phyloP scores from a whole-genome alignment of 1,284 basidiomycete species.

The Phenoliferia sp. region DNA sequence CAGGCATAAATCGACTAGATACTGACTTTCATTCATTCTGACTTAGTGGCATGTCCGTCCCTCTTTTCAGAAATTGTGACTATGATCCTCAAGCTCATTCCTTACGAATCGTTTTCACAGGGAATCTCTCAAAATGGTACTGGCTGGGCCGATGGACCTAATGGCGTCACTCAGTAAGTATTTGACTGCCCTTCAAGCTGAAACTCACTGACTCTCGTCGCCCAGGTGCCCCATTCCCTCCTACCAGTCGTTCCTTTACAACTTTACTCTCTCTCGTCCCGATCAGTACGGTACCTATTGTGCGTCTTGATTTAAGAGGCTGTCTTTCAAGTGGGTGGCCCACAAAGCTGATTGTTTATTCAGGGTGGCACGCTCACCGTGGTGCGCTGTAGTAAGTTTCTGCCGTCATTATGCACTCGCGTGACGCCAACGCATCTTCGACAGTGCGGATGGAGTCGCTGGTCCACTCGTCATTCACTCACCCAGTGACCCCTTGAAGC shows the following conservation, averaged over 20 bases:
- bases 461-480: conserved; percentile 44
- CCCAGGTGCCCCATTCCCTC: conserved; percentile 50
- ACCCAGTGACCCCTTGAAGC: conserved; percentile 37
- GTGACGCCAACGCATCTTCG: not conserved
- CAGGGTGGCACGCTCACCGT: not conserved
- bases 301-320: not conserved
- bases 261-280: conserved; percentile 42
- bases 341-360: not conserved
- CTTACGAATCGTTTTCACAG: conserved; percentile 41
- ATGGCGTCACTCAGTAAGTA: conserved; percentile 46
- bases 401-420: not conserved
- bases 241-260: conserved; percentile 51
- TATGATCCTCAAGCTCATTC: not conserved
- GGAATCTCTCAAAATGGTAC: conserved; percentile 46
- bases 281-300: not conserved
- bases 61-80: not conserved
- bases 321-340: not conserved
- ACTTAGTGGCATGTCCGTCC: not conserved
- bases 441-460: conserved; percentile 45
- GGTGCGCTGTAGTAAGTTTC: not conserved
- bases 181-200: not conserved
- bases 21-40: not conserved
- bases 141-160: conserved; percentile 48
- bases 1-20: not conserved
- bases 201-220: not conserved